Conservation (phyloP, 768 basidiomycete genomes). For the Lactarius tabidus region DNA sequence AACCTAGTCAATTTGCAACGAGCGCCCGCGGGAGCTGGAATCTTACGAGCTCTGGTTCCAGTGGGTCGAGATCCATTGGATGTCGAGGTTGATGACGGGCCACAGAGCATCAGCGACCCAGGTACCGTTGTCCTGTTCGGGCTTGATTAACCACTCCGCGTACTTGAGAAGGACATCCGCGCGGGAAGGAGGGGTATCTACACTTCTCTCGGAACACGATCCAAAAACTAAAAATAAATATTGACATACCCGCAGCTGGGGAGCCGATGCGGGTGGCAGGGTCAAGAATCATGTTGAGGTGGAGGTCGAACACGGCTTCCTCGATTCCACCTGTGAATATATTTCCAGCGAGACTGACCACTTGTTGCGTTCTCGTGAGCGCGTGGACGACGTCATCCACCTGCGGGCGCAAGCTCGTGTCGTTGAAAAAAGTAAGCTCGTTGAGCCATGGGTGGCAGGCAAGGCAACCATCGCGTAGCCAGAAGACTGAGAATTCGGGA, state of each 20-base stretch:
- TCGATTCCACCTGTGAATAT: constrained; percentile 19
- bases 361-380: constrained; percentile 15
- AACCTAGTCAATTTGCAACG: background rate
- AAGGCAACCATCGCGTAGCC: constrained; percentile 18
- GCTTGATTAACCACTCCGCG: constrained; percentile 19
- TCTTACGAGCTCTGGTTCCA: constrained; percentile 19
- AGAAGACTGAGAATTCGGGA: constrained; percentile 16
- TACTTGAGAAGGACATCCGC: constrained; percentile 12
- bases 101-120: too few relatives aligned
- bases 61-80: too few relatives aligned
- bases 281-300: constrained; percentile 12
- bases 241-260: constrained; percentile 15
- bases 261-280: constrained; percentile 15
- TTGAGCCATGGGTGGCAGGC: constrained; percentile 21
- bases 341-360: constrained; percentile 17
- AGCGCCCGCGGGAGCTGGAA: background rate
- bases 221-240: background rate
- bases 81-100: too few relatives aligned
- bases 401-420: constrained; percentile 9
- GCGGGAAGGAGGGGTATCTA: constrained; percentile 22
- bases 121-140: constrained; percentile 12
- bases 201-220: background rate
- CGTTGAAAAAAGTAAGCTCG: constrained; percentile 16
- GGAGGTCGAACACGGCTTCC: constrained; percentile 17
- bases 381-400: constrained; percentile 20